Conservation (phyloP, 2,329 filamentous ascomycete genomes). For the Penicillium hordei region DNA sequence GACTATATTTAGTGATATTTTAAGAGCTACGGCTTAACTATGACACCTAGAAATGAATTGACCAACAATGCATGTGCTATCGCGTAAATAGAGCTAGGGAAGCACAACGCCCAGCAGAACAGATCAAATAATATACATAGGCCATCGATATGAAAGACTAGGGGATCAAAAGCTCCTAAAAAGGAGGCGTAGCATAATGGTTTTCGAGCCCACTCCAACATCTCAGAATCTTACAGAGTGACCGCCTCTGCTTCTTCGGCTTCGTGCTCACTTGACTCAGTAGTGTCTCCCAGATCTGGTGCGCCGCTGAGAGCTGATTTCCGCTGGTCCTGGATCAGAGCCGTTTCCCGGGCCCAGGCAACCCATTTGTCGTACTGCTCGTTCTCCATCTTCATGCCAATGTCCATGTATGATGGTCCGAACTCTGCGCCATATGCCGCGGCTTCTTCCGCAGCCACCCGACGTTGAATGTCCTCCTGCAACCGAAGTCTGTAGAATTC, state of each 20-base stretch:
- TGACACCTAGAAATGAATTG: neutral
- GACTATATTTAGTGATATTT: neutral
- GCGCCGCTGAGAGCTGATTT: conserved; percentile 45
- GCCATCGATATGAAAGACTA: conserved; percentile 13
- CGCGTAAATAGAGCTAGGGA: conserved; percentile 16
- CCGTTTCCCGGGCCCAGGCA: conserved; percentile 65
- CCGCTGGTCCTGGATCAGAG: conserved; percentile 50
- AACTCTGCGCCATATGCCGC: conserved; percentile 84
- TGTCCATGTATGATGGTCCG: conserved; percentile 70
- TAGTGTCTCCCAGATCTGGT: conserved; percentile 39
- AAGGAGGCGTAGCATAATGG: conserved; percentile 3
- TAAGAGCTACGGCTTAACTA: neutral
- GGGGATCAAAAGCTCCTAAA: conserved; percentile 3
- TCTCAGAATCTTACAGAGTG: neutral
- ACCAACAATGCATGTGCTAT: conserved; percentile 14
- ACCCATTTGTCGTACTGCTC: conserved; percentile 81
- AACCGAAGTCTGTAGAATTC: conserved; percentile 89
- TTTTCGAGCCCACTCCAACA: neutral
- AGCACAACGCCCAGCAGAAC: conserved; percentile 21
- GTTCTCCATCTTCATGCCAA: conserved; percentile 82
- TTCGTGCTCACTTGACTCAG: conserved; percentile 31
- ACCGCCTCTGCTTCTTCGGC: conserved; percentile 5
- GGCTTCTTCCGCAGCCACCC: conserved; percentile 86
- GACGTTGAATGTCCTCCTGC: conserved; percentile 74
- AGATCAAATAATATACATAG: conserved; percentile 28